Evolutionary conservation across 2,329 filamentous ascomycete species (phyloP).

Genomic region (Aspergillus ochraceus): DNA sequence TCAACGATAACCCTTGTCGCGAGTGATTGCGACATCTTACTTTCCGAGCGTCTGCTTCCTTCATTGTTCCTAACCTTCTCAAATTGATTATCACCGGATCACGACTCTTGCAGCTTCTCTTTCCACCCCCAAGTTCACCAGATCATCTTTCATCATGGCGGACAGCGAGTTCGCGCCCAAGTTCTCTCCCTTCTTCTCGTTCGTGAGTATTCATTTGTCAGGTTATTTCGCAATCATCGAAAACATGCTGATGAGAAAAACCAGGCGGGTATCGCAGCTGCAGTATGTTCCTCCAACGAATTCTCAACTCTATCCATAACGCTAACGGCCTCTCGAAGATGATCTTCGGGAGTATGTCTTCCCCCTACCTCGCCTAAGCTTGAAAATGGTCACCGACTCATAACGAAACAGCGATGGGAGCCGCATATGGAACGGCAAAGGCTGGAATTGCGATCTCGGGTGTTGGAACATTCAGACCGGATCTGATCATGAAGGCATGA

Average conservation of each 20-base stretch:
- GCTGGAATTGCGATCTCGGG: conserved; percentile 68
- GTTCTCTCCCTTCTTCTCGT: conserved; percentile 68
- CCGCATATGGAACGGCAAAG: conserved; percentile 68
- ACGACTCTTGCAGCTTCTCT: background rate
- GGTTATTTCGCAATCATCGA: background rate
- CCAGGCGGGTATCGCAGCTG: conserved; percentile 51
- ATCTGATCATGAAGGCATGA: conserved; percentile 67
- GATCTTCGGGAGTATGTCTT: conserved; percentile 52
- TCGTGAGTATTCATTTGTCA: conserved; percentile 51
- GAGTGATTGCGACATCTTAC: background rate
- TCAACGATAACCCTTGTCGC: background rate
- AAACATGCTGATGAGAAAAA: conserved; percentile 24
- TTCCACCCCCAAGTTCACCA: background rate
- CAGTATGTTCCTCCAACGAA: conserved; percentile 39
- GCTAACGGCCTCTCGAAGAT: conserved; percentile 41
- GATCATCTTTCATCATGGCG: conserved; percentile 34
- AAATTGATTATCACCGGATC: background rate
- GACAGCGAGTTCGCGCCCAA: conserved; percentile 58
- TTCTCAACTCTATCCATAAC: background rate
- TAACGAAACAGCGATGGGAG: conserved; percentile 55
- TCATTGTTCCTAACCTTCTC: background rate
- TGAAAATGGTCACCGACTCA: background rate
- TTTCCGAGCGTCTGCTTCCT: background rate
- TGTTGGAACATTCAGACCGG: conserved; percentile 65
- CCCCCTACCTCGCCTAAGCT: background rate